Evolutionary conservation across 352 stramenopile genomes (phyloP).

Genomic region (Globisporangium sylvaticum): DNA sequence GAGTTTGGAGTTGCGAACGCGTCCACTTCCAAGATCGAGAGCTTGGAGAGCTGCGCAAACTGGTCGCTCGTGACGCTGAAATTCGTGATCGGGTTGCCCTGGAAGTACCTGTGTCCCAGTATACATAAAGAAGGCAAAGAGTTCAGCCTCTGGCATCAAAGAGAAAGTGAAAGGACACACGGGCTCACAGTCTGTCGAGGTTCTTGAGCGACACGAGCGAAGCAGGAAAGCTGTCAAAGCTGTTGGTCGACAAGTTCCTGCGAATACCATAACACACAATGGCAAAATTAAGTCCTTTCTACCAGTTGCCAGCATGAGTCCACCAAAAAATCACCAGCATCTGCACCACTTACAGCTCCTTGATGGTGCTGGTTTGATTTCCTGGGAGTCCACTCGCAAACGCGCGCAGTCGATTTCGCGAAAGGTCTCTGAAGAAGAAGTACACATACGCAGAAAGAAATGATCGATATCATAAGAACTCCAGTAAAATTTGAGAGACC

Average conservation of each 20-base stretch:
- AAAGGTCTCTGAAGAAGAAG: background rate
- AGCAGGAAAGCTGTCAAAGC: background rate
- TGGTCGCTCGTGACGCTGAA: slow-evolving; percentile 11
- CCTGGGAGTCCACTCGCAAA: background rate
- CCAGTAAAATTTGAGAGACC: no score
- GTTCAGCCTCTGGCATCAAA: background rate
- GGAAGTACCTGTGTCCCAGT: slow-evolving; percentile 8
- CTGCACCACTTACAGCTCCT: background rate
- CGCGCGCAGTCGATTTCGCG: background rate
- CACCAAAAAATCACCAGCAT: background rate
- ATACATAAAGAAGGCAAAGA: no score
- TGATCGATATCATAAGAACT: no score
- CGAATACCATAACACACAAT: background rate
- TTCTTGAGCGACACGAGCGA: background rate
- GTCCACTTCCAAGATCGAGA: slow-evolving; percentile 12
- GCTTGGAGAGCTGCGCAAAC: slow-evolving; percentile 10
- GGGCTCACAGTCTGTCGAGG: background rate
- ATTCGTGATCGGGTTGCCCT: slow-evolving; percentile 15
- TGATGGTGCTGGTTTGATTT: background rate
- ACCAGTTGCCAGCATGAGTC: background rate
- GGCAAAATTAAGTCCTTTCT: background rate
- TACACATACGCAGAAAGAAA: no score
- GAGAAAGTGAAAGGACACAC: background rate
- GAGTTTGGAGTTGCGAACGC: background rate
- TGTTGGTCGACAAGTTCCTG: background rate